Conservation (phyloP, 148 eudicot species). For the Rhododendron mucronatum region DNA sequence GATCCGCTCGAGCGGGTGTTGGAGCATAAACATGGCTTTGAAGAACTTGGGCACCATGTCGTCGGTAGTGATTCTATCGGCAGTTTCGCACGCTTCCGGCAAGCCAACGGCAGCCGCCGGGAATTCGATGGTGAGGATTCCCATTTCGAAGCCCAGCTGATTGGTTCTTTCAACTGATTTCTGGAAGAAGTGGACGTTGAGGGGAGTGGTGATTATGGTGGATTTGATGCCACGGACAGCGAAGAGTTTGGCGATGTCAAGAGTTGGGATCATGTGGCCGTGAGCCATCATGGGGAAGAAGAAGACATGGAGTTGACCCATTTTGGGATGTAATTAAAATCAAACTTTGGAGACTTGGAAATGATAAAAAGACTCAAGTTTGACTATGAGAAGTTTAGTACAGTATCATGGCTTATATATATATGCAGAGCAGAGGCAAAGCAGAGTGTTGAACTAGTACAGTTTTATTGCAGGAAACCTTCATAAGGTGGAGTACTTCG, state of each 20-base stretch:
- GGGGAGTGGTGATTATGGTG: conserved; percentile 41
- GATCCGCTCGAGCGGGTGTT: not conserved
- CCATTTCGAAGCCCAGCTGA: not conserved
- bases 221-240: no score
- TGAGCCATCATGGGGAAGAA: conserved; percentile 43
- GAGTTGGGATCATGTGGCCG: conserved; percentile 59
- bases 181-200: conserved; percentile 25
- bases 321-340: not conserved
- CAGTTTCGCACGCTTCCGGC: conserved; percentile 22
- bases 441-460: not conserved
- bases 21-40: not conserved
- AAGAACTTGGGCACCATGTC: not conserved
- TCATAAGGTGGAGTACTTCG: no score
- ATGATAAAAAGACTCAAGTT: no score
- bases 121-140: conserved; percentile 23
- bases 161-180: conserved; percentile 12
- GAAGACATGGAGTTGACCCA: conserved; percentile 35
- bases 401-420: no score
- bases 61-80: not conserved
- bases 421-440: not conserved
- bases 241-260: no score
- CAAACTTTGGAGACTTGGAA: not conserved
- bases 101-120: conserved; percentile 32
- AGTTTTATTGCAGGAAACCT: no score
- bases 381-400: no score